These are phyloP conservation scores for Zygosaccharomyces sapae DNA, from an alignment of 1,139 yeast species.

Conservation along the genomic window DNA sequence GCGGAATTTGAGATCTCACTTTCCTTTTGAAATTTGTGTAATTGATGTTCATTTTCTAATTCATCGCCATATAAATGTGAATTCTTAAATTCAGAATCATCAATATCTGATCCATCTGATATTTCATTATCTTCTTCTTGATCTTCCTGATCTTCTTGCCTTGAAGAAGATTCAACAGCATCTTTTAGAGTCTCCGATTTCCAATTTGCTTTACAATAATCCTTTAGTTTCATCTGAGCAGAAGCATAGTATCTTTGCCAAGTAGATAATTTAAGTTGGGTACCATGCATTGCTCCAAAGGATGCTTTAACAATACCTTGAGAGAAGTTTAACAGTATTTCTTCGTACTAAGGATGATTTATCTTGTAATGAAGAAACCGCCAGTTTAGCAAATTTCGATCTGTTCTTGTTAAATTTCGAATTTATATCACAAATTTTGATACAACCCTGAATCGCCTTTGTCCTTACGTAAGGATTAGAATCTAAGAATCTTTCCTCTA, in stretches of 20 bases:
- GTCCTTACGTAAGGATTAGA: constrained; percentile 85
- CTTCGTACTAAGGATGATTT: constrained; percentile 80
- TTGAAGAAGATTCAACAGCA: constrained; percentile 19
- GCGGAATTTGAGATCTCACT: constrained; percentile 28
- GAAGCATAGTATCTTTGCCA: constrained; percentile 59
- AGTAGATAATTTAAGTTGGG: constrained; percentile 53
- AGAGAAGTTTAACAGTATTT: constrained; percentile 71
- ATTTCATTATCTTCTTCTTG: constrained; percentile 34
- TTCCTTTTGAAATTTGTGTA: constrained; percentile 33
- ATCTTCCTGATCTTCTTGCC: constrained; percentile 25
- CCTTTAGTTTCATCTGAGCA: constrained; percentile 46
- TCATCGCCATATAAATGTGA: constrained; percentile 10
- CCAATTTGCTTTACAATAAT: constrained; percentile 19
- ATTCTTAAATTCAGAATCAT: constrained; percentile 30
- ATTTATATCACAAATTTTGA: constrained; percentile 60
- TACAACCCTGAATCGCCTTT: constrained; percentile 74
- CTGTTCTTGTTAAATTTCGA: constrained; percentile 62
- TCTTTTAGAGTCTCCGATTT: constrained; percentile 38
- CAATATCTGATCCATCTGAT: constrained; percentile 29
- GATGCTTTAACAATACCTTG: constrained; percentile 75
- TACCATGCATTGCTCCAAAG: constrained; percentile 76
- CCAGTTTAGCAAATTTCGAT: constrained; percentile 52
- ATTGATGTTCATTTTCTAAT: constrained; percentile 25
- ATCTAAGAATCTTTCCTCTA: constrained; percentile 76
- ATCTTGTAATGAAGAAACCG: constrained; percentile 76